phyloP scores from a whole-genome alignment of 441 rosid species.

The Sinapis alba region DNA sequence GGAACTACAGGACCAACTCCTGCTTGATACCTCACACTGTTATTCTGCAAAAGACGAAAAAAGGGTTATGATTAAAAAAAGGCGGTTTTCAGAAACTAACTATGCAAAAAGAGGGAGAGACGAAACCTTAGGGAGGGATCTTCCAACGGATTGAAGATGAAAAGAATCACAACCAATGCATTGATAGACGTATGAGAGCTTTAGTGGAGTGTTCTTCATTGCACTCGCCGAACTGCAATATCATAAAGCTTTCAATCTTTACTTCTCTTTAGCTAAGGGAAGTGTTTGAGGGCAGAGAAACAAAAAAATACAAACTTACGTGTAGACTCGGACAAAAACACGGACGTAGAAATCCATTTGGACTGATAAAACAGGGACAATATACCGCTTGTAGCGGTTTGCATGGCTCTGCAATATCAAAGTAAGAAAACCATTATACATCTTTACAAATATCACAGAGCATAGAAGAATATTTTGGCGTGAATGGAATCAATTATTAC shows the following conservation, averaged over 20 bases:
- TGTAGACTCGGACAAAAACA: constrained; percentile 90
- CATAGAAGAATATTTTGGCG: not conserved
- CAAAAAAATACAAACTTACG: constrained; percentile 63
- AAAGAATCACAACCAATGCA: constrained; percentile 97
- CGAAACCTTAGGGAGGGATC: constrained; percentile 80
- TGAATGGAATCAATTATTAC: constrained; percentile 49
- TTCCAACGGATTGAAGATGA: constrained; percentile 92
- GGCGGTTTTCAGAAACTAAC: not conserved
- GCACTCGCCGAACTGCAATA: constrained; percentile 92
- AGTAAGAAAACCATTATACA: not conserved
- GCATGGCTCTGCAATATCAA: constrained; percentile 85
- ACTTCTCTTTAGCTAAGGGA: constrained; percentile 9
- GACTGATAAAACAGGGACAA: constrained; percentile 93
- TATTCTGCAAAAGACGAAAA: constrained; percentile 52
- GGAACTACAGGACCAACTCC: constrained; percentile 94
- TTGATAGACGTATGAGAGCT: constrained; percentile 94
- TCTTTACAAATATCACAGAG: not conserved
- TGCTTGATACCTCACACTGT: constrained; percentile 82
- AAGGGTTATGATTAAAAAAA: not conserved
- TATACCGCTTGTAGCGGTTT: constrained; percentile 93
- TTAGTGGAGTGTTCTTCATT: constrained; percentile 98
- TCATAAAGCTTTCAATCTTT: constrained; percentile 11
- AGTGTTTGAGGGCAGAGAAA: constrained; percentile 12
- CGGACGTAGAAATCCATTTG: constrained; percentile 95
- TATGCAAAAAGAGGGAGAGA: constrained; percentile 1